Base-by-base conservation (phyloP, 352 stramenopile genomes). In the Globisporangium cystogenes region DNA sequence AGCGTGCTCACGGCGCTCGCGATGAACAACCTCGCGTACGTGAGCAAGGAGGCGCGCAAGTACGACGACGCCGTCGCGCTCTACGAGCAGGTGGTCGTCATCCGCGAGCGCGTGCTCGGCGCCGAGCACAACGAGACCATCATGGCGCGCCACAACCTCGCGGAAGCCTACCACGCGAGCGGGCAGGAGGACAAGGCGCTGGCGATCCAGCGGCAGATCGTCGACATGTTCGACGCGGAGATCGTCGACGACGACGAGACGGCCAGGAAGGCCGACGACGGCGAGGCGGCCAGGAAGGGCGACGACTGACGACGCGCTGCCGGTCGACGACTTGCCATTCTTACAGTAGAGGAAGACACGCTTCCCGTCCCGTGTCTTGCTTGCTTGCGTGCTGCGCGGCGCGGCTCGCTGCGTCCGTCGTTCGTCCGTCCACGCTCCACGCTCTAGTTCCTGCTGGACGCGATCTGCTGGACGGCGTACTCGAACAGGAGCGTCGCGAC, bases 11-110 rank as follows among this genome's bases (percentile, higher is more conserved):
- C 83, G 7, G 83, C 83, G 16, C 55, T 92, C 26, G 81, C 76
- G 11, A 89, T 87, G 71, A 93, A 90, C 72, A 93, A 93, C 46
- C 65, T 93, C 20, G 83, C 80, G 36, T 88, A 77, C 47, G 78
- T 86, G 41, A 76, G 76, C 68, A 93, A 93, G 60, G 83, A 91
- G 42, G 73, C 81, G 31, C 66, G 71, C 27, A 64, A 82, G 36
- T 90, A 85, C 59, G 74, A 82, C 39, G 64, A 88, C 24, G 77
- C 81, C 1, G 78, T 87, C 24, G 70, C 64, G 48, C 52, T 93
- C 49, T 92, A 88, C 51, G 59, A 84, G 47, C 54, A 88, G 18
- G 79, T 87, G n/a, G 68, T 90, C 21, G 63, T 24, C 40, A 65
- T 90, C 21, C 79, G 83, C 21, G 70, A 82, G 55, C 61, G 69